phyloP scores from a whole-genome alignment of 2,329 filamentous ascomycete species.

The Penicillium verrucosum region DNA sequence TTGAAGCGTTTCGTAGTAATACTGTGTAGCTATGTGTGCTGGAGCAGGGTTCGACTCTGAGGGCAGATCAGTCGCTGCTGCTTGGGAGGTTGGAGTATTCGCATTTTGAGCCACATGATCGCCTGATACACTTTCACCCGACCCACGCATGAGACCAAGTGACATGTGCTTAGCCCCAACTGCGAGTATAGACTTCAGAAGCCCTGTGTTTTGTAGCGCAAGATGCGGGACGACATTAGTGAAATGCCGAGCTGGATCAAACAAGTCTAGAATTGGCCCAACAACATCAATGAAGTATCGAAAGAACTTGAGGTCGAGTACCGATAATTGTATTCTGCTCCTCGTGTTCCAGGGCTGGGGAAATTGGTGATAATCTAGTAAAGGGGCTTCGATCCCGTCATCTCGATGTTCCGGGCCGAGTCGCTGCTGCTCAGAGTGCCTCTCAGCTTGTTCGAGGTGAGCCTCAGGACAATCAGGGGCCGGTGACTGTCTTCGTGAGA shows the following conservation, averaged over 20 bases:
- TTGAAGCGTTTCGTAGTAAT: slow-evolving; percentile 61
- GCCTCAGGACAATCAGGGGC: background rate
- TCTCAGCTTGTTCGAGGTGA: background rate
- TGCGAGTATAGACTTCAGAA: slow-evolving; percentile 4
- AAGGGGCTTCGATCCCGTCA: background rate
- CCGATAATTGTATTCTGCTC: slow-evolving; percentile 6
- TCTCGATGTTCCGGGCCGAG: background rate
- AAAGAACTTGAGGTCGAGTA: slow-evolving; percentile 6
- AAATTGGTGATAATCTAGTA: background rate
- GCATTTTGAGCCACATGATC: background rate
- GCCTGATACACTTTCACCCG: background rate
- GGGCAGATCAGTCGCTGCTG: background rate
- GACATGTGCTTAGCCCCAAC: slow-evolving; percentile 7
- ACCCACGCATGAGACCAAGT: background rate
- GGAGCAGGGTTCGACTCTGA: background rate
- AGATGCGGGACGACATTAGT: slow-evolving; percentile 17
- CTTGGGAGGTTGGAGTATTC: background rate
- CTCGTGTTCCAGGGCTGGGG: slow-evolving; percentile 14
- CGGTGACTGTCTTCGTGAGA: slow-evolving; percentile 10
- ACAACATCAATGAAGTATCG: slow-evolving; percentile 6
- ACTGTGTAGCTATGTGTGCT: slow-evolving; percentile 37
- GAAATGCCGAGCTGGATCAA: slow-evolving; percentile 15
- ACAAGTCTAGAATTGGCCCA: slow-evolving; percentile 14
- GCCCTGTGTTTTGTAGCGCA: background rate
- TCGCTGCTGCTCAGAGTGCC: background rate